phyloP scores from a whole-genome alignment of 805 yeast genomes.

The Metschnikowia amazonensis region DNA sequence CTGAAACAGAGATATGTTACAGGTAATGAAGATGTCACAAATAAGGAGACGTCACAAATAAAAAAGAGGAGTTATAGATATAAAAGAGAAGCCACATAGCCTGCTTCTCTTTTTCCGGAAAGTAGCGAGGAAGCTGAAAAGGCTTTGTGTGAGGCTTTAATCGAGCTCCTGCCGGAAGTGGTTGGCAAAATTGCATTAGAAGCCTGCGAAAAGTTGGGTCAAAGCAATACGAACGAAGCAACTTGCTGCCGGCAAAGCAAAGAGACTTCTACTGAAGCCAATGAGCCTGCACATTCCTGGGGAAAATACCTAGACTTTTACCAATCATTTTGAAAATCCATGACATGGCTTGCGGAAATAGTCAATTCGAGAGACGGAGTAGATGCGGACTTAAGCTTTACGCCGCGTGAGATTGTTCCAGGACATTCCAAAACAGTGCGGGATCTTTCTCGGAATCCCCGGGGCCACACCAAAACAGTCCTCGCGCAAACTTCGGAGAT shows the following conservation, averaged over 20 bases:
- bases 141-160: background rate
- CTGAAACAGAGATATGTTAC: background rate
- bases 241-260: background rate
- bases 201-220: conserved; percentile 4
- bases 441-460: background rate
- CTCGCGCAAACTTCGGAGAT: conserved; percentile 3
- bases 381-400: conserved; percentile 1
- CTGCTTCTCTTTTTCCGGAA: background rate
- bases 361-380: background rate
- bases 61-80: background rate
- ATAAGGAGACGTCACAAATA: background rate
- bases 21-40: background rate
- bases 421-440: conserved; percentile 6
- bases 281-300: too few relatives aligned
- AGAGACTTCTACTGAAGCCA: too few relatives aligned
- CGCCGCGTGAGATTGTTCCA: conserved; percentile 5
- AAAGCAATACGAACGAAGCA: background rate
- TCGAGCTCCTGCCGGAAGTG: background rate
- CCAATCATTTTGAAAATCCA: background rate
- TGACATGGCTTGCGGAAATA: background rate
- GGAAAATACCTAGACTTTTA: background rate
- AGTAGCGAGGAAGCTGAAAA: too few relatives aligned
- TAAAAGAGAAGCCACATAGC: background rate
- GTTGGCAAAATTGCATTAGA: background rate
- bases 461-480: conserved; percentile 1